phyloP scores from a whole-genome alignment of 805 yeast genomes.

The Yarrowia sp. region DNA sequence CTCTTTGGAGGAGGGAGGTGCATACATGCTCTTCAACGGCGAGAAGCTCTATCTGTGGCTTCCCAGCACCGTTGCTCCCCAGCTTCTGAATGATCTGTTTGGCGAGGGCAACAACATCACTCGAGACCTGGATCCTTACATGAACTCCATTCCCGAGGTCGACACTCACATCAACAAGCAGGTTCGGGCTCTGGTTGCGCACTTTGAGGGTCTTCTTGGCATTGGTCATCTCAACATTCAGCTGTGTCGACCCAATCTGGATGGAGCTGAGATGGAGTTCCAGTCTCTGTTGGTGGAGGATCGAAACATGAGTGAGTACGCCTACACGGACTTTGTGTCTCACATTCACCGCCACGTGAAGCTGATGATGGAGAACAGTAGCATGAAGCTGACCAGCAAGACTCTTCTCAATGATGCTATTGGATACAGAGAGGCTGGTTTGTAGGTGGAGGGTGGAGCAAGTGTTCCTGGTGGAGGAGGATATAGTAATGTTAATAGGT shows the following conservation, averaged over 20 bases:
- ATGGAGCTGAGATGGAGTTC: conserved; percentile 56
- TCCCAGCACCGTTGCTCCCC: conserved; percentile 62
- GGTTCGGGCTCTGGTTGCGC: conserved; percentile 59
- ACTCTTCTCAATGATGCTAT: conserved; percentile 12
- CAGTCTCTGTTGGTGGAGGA: conserved; percentile 72
- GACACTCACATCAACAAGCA: conserved; percentile 67
- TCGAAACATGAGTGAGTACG: conserved; percentile 50
- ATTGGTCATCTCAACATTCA: conserved; percentile 49
- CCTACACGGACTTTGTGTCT: conserved; percentile 64
- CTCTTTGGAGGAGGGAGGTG: conserved; percentile 60
- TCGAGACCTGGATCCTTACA: conserved; percentile 46
- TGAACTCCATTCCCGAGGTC: conserved; percentile 63
- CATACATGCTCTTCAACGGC: conserved; percentile 74
- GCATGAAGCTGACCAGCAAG: conserved; percentile 19
- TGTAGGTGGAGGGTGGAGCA: neutral
- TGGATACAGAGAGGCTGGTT: conserved; percentile 12
- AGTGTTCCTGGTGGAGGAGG: neutral
- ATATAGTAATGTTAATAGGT: neutral
- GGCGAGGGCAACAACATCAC: conserved; percentile 49
- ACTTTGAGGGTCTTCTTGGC: conserved; percentile 46
- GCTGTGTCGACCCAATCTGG: conserved; percentile 62
- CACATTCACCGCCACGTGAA: conserved; percentile 57
- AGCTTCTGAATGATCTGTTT: conserved; percentile 69
- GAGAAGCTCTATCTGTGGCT: conserved; percentile 57
- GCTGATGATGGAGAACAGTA: conserved; percentile 30